phyloP scores from a whole-genome alignment of 371 early-diverging fungal species.

The Mucor mucedo region DNA sequence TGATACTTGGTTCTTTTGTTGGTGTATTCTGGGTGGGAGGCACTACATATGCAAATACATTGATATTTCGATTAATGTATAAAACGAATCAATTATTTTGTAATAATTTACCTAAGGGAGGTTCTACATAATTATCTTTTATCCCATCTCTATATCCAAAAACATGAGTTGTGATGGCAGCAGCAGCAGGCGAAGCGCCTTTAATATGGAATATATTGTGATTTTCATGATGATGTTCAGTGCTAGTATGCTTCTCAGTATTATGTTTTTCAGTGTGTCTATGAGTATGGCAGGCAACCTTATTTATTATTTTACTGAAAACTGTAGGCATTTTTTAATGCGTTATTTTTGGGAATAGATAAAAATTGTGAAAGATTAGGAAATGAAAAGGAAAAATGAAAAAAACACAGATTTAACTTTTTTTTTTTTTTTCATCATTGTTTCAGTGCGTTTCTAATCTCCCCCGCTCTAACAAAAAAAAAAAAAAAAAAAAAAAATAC shows the following conservation, averaged over 20 bases:
- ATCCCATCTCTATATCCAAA: slow-evolving; percentile 28
- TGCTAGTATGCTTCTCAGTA: not conserved
- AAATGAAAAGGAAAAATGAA: too few relatives aligned
- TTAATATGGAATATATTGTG: slow-evolving; percentile 13
- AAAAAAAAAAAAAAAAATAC: too few relatives aligned
- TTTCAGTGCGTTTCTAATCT: too few relatives aligned
- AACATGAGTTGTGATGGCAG: slow-evolving; percentile 12
- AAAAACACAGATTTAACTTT: too few relatives aligned
- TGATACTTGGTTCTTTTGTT: not conserved
- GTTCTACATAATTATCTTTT: slow-evolving; percentile 28
- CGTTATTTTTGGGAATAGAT: too few relatives aligned
- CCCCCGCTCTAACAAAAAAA: too few relatives aligned
- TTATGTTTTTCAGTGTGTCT: not conserved
- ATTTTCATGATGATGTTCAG: not conserved
- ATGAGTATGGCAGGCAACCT: slow-evolving; percentile 24
- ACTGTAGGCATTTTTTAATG: slow-evolving; percentile 15
- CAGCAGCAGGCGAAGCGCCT: slow-evolving; percentile 3
- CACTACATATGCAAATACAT: slow-evolving; percentile 8
- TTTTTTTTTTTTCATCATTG: too few relatives aligned
- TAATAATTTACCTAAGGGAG: slow-evolving; percentile 19
- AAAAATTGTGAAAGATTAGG: too few relatives aligned
- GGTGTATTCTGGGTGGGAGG: slow-evolving; percentile 24
- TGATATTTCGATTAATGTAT: too few relatives aligned
- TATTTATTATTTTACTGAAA: slow-evolving; percentile 30
- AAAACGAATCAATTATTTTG: not conserved